Percentiles rank a stretch among this genome's conserved stretches.
phyloP scores from a whole-genome alignment of 768 basidiomycete species.

The Leucocoprinus leucothites region DNA sequence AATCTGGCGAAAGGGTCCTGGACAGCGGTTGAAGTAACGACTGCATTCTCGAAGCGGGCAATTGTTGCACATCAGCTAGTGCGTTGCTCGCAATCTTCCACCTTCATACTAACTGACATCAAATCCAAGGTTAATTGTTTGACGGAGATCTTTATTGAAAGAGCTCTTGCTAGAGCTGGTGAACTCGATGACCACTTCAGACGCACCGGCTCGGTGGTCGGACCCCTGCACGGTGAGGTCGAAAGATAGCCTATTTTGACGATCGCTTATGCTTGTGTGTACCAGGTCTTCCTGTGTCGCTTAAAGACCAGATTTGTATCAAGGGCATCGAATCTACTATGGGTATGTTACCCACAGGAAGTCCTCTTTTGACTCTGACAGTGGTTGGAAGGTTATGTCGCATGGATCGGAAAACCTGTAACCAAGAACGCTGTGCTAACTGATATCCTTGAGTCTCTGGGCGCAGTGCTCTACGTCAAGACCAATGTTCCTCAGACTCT shows the following conservation, averaged over 20 bases:
- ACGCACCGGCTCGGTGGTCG: constrained; percentile 60
- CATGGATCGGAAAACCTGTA: constrained; percentile 63
- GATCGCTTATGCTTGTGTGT: not conserved
- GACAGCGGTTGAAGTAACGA: constrained; percentile 67
- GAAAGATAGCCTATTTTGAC: not conserved
- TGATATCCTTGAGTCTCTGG: constrained; percentile 61
- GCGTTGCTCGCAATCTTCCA: constrained; percentile 18
- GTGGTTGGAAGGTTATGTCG: constrained; percentile 55
- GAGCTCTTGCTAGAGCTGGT: constrained; percentile 59
- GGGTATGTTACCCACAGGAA: constrained; percentile 31
- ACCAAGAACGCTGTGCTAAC: constrained; percentile 59
- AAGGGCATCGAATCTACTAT: constrained; percentile 69
- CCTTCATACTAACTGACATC: not conserved
- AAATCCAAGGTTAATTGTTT: constrained; percentile 65
- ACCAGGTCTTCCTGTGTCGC: constrained; percentile 56
- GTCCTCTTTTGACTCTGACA: not conserved
- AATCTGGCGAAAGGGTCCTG: constrained; percentile 53
- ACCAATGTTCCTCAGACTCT: constrained; percentile 80
- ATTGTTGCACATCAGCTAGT: constrained; percentile 79
- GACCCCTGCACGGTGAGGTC: constrained; percentile 64
- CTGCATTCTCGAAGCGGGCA: constrained; percentile 74
- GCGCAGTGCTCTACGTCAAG: constrained; percentile 69
- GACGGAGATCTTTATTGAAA: constrained; percentile 80
- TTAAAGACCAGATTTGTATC: constrained; percentile 73
- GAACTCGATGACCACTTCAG: constrained; percentile 63